Evolutionary conservation across 2,329 filamentous ascomycete genomes (phyloP), one percentile per base, ranked within the genome.

Genomic region (Madurella fahalii): DNA sequence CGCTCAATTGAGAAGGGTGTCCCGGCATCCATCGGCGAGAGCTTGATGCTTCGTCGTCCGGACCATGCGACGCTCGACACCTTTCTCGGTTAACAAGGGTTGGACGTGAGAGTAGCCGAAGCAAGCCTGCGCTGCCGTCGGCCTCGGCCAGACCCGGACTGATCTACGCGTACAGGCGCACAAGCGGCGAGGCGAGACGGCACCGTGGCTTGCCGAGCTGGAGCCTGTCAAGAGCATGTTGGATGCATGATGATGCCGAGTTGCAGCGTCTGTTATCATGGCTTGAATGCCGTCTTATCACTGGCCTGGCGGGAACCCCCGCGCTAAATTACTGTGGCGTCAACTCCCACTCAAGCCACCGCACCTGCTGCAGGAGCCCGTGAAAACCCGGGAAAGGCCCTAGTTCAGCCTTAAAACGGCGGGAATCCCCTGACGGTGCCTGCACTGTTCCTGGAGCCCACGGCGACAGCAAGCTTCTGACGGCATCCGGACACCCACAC

Each of bases 331-430:
- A n/a, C 17, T 50, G 52, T 56, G 58, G 53, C 52, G 53, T 39
- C 43, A 16, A 31, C 18, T 50, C 41, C 41, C 40, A 34, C 47
- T 41, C 47, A 45, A 56, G 56, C 54, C 57, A 52, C 47, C 20
- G 18, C 11, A 25, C 43, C 50, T 37, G 39, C 56, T 50, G 44
- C 48, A 46, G 18, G 41, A 25, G 43, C 8, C 47, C 42, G 47
- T 56, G 41, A 48, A 54, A 56, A 54, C 47, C 39, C 48, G 46
- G 46, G 51, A 31, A 58, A 58, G 43, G 47, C 44, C 37, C 45
- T 25, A 40, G 50, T 54, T 54, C 57, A 59, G 58, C 44, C 56
- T 59, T 52, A 58, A 57, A 50, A 46, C 45, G 49, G 45, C 17
- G 47, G 45, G 7, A 17, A n/a, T 17, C 42, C 50, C 47, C 44